A percentile compares a stretch with the other conserved stretches of the same genome.
Conservation (phyloP, 768 basidiomycete species). For the Crucibulum laeve region DNA sequence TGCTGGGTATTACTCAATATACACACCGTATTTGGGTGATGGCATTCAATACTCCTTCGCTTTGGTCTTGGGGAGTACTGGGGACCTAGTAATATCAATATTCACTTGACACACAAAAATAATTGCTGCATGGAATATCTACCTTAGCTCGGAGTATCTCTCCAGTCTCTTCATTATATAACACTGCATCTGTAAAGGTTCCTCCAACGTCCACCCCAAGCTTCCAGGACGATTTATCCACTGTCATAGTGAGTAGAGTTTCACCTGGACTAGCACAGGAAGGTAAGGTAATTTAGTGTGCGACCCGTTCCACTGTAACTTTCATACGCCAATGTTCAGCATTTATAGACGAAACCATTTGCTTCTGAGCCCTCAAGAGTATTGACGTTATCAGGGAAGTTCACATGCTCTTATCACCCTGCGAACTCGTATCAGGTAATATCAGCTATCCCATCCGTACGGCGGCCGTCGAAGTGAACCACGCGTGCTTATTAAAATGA, state of each 20-base stretch:
- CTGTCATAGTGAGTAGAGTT: neutral
- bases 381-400: too few relatives aligned
- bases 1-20: neutral
- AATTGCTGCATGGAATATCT: neutral
- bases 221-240: constrained; percentile 12
- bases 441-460: too few relatives aligned
- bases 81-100: constrained; percentile 9
- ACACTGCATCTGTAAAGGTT: constrained; percentile 18
- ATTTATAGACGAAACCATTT: too few relatives aligned
- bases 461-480: too few relatives aligned
- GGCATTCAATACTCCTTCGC: constrained; percentile 18
- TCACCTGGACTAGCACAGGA: too few relatives aligned
- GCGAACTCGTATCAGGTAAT: too few relatives aligned
- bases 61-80: constrained; percentile 22
- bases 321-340: too few relatives aligned
- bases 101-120: neutral
- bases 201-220: constrained; percentile 22
- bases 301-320: too few relatives aligned
- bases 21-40: constrained; percentile 14
- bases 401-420: too few relatives aligned
- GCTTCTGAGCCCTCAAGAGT: too few relatives aligned
- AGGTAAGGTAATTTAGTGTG: too few relatives aligned
- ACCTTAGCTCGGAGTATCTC: constrained; percentile 21
- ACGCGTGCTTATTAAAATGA: too few relatives aligned
- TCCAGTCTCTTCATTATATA: constrained; percentile 18